Base-by-base conservation (phyloP, 192 early-diverging fungal species). In the Coemansia sp. region DNA sequence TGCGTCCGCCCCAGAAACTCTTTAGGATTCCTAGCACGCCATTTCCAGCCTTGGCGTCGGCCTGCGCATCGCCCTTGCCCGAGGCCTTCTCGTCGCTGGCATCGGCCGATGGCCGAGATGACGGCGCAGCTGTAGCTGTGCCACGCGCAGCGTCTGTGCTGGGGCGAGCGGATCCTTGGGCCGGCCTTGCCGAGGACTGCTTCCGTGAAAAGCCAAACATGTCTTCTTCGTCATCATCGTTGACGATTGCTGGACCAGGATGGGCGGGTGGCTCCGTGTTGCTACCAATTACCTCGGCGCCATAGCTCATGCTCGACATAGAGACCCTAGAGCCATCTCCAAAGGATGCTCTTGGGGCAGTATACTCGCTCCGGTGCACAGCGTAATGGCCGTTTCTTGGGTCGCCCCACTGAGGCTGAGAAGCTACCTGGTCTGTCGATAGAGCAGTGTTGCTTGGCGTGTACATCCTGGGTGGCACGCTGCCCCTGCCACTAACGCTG, bases 31-130 rank as follows among this genome's bases (percentile, higher is more conserved):
- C 84, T 10, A 86, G 68, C 33, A 85, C 78, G 41, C 82, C 78
- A 40, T 69, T 67, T 15, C 85, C 86, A 61, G 89, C 92, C 22
- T 90, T 87, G 7, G 89, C 85, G 16, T 84, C 81, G 22, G 73
- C 38, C 66, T 65, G 73, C 20, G 64, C 65, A 44, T 66, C 67
- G 40, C 59, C 52, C 33, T 29, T 78, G 42, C 24, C 74, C 6
- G 47, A 34, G 27, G 60, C 42, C 55, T 77, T 71, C 38, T 54
- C 72, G 43, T 68, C 65, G 60, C 74, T 43, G 16, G 27, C 34
- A 33, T 72, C 77, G 6, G 44, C 44, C 5, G 77, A 71, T 63
- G 55, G 49, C 34, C 65, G 54, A 1, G 82, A 65, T 3, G 75
- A 31, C 31, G 68, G 42, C 36, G 74, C 69, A 2, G 24, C 24